Evolutionary conservation across 805 yeast genomes (phyloP).

Genomic region (Candida hungchunana): DNA sequence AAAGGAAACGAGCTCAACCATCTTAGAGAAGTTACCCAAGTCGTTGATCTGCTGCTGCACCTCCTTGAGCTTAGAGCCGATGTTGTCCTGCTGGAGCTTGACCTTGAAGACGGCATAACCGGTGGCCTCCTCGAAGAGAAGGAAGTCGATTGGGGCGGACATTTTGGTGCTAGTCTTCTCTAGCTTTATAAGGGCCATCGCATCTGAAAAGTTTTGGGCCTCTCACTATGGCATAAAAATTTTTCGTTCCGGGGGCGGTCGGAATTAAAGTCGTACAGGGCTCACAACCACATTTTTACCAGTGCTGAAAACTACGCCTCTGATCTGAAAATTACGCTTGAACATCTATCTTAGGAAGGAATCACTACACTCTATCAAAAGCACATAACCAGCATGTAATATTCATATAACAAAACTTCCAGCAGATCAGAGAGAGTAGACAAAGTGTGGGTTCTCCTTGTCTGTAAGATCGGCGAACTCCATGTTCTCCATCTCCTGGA

Average conservation of each 20-base stretch:
- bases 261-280: no score
- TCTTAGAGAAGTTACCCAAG: conserved; percentile 81
- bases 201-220: background rate
- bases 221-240: conserved; percentile 5
- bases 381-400: no score
- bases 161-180: conserved; percentile 12
- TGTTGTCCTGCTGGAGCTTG: conserved; percentile 86
- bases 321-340: no score
- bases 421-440: conserved; percentile 34
- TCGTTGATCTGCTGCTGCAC: conserved; percentile 90
- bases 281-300: no score
- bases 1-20: conserved; percentile 89
- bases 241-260: conserved; percentile 9
- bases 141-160: conserved; percentile 73
- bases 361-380: no score
- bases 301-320: no score
- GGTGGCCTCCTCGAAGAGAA: conserved; percentile 96
- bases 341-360: no score
- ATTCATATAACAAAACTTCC: no score
- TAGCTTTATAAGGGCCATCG: background rate
- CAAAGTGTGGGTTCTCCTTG: conserved; percentile 38
- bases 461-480: conserved; percentile 43
- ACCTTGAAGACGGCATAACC: conserved; percentile 97
- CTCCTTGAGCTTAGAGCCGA: conserved; percentile 87
- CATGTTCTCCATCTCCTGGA: conserved; percentile 17